These are phyloP conservation scores for Nicotiana tomentosiformis DNA, from an alignment of 257 asterid species.

Conservation along the genomic window DNA sequence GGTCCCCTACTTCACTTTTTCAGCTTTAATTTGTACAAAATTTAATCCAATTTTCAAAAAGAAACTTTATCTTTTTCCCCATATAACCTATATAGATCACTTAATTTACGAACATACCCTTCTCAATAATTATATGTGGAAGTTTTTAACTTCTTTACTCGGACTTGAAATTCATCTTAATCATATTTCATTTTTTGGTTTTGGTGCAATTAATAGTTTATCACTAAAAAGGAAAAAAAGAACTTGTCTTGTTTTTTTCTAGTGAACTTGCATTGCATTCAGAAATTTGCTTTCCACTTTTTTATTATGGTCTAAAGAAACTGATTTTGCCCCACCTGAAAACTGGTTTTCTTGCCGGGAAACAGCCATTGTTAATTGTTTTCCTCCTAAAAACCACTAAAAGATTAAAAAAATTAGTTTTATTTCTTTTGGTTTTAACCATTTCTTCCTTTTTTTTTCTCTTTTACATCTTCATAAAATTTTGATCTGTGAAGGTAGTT, in stretches of 20 bases:
- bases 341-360: not conserved
- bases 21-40: conserved; percentile 27
- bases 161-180: conserved; percentile 40
- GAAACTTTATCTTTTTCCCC: conserved; percentile 43
- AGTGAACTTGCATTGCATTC: conserved; percentile 11
- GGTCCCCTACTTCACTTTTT: conserved; percentile 42
- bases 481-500: not conserved
- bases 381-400: not conserved
- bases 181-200: conserved; percentile 47
- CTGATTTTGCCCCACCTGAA: not conserved
- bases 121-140: conserved; percentile 10
- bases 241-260: not conserved
- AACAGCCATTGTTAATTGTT: not conserved
- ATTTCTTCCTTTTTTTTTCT: not conserved
- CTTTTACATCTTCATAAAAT: not conserved
- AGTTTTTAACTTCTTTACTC: conserved; percentile 25
- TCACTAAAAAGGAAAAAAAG: not conserved
- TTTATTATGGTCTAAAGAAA: conserved; percentile 6
- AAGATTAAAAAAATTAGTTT: not conserved
- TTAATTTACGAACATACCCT: conserved; percentile 9
- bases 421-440: not conserved
- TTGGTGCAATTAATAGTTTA: conserved; percentile 17
- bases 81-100: conserved; percentile 9
- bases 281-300: conserved; percentile 1
- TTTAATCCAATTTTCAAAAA: conserved; percentile 29